These are phyloP conservation scores for Eimeria necatrix DNA, from an alignment of 169 alveolate genomes.

Conservation along the genomic window DNA sequence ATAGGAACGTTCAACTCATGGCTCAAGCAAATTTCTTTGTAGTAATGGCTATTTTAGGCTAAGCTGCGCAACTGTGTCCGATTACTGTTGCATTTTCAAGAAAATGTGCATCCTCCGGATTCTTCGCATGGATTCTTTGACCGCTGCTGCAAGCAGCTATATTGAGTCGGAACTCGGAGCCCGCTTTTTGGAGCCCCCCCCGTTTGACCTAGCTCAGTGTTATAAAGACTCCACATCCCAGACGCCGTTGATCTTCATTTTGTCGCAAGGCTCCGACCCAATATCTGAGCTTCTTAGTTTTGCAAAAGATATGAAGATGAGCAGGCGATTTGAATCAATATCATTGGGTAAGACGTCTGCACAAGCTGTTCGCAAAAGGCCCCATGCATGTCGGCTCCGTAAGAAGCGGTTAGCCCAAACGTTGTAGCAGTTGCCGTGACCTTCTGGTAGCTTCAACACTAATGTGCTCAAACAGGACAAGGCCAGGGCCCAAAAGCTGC, in stretches of 20 bases:
- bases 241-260: constrained; percentile 94
- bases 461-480: constrained; percentile 86
- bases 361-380: too few relatives aligned
- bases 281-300: constrained; percentile 90
- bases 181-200: constrained; percentile 90
- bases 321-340: constrained; percentile 84
- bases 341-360: constrained; percentile 84
- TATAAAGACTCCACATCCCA: constrained; percentile 90
- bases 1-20: neutral
- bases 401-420: too few relatives aligned
- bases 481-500: constrained; percentile 97
- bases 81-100: constrained; percentile 82
- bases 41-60: neutral
- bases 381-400: too few relatives aligned
- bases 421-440: too few relatives aligned
- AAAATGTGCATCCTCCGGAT: constrained; percentile 93
- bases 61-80: neutral
- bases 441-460: too few relatives aligned
- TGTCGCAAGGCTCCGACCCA: constrained; percentile 97
- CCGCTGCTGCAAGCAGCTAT: constrained; percentile 92
- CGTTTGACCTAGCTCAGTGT: constrained; percentile 92
- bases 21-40: neutral
- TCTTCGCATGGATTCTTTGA: constrained; percentile 93
- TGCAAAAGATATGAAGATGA: constrained; percentile 89
- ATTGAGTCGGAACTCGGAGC: constrained; percentile 92